phyloP scores from a whole-genome alignment of 768 basidiomycete species.

The Boletus subparvulus region DNA sequence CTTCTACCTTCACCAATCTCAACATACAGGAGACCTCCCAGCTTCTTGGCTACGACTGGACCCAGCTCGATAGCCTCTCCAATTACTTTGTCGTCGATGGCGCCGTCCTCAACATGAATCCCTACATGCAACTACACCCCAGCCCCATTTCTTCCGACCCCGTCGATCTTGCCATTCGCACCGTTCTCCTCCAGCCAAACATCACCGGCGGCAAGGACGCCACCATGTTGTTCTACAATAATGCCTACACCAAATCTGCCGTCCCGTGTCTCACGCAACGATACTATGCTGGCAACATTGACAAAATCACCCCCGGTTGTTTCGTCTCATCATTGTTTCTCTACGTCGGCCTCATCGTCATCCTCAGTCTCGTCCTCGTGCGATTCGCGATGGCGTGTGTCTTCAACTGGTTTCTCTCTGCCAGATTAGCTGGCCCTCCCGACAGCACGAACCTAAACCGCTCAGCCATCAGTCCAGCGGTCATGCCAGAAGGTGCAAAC shows the following conservation, averaged over 20 bases:
- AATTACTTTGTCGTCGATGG: conserved; percentile 92
- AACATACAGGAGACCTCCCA: conserved; percentile 63
- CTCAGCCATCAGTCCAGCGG: conserved; percentile 88
- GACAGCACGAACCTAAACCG: conserved; percentile 69
- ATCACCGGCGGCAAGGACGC: conserved; percentile 77
- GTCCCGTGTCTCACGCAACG: conserved; percentile 81
- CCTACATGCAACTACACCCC: conserved; percentile 78
- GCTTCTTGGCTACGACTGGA: conserved; percentile 88
- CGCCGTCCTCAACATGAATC: conserved; percentile 86
- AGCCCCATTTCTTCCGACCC: conserved; percentile 65
- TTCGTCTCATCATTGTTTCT: conserved; percentile 88
- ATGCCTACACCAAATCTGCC: conserved; percentile 58
- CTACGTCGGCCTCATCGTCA: conserved; percentile 87
- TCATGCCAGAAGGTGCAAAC: conserved; percentile 96
- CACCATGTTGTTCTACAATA: conserved; percentile 82
- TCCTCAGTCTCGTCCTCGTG: conserved; percentile 84
- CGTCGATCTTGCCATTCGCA: conserved; percentile 83
- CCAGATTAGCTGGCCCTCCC: conserved; percentile 75
- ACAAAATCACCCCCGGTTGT: conserved; percentile 95
- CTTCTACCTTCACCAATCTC: conserved; percentile 59
- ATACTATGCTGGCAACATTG: conserved; percentile 92
- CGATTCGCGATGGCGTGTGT: conserved; percentile 95
- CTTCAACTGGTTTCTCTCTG: conserved; percentile 96
- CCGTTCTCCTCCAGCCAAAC: conserved; percentile 52
- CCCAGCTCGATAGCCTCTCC: conserved; percentile 67